These are phyloP conservation scores for Dactylis glomerata DNA, from an alignment of 176 grass and related monocot genomes.

Conservation along the genomic window DNA sequence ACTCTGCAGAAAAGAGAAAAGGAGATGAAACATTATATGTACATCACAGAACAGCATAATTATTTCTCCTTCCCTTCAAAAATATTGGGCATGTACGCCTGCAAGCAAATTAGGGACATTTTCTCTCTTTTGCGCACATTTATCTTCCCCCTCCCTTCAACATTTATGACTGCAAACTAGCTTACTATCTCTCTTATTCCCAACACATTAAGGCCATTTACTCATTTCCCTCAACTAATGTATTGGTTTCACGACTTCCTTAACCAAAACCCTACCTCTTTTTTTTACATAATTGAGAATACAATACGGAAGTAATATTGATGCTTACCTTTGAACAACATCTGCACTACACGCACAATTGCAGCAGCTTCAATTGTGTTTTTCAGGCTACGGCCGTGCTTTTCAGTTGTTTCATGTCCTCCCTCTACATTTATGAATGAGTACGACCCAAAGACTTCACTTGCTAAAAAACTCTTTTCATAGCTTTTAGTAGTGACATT, in stretches of 20 bases:
- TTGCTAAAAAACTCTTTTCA: conserved; percentile 25
- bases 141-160: not conserved
- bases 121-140: not conserved
- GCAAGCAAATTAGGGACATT: not conserved
- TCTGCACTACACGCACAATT: conserved; percentile 30
- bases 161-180: not conserved
- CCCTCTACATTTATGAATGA: conserved; percentile 62
- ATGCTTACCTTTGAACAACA: conserved; percentile 16
- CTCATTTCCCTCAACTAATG: not conserved
- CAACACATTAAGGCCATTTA: not conserved
- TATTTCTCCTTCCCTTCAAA: not conserved
- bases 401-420: conserved; percentile 39
- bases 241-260: not conserved
- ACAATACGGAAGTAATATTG: not conserved
- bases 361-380: conserved; percentile 54
- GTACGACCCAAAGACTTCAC: conserved; percentile 43
- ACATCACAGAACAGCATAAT: not conserved
- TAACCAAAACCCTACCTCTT: not conserved
- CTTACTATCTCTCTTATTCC: not conserved
- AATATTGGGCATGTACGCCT: not conserved
- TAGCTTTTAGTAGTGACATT: conserved; percentile 41
- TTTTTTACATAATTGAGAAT: not conserved
- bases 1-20: conserved; percentile 20
- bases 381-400: conserved; percentile 31
- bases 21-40: not conserved